These are phyloP conservation scores for Scheffersomyces quercinus DNA, from an alignment of 1,139 yeast species.

Conservation along the genomic window DNA sequence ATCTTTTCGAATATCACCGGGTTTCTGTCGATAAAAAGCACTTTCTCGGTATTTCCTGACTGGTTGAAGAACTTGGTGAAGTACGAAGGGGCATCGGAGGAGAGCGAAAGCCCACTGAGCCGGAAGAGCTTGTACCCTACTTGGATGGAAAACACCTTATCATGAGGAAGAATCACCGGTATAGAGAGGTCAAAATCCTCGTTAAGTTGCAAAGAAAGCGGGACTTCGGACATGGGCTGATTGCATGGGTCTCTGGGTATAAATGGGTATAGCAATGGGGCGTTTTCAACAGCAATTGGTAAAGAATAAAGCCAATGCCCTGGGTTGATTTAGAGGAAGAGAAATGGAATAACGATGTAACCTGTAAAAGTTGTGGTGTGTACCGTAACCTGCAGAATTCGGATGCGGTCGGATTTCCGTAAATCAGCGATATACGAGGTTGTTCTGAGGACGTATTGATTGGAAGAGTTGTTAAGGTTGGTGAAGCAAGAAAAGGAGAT, in stretches of 20 bases:
- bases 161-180: constrained; percentile 62
- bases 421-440: no score
- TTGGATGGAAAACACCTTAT: constrained; percentile 68
- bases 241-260: neutral
- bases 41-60: constrained; percentile 39
- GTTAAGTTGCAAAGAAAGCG: constrained; percentile 13
- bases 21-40: constrained; percentile 75
- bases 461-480: no score
- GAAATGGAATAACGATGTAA: no score
- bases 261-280: no score
- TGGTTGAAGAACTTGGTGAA: constrained; percentile 51
- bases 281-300: no score
- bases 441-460: no score
- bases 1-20: constrained; percentile 69
- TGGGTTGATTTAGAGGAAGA: no score
- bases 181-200: constrained; percentile 50
- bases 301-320: no score
- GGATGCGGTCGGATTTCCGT: no score
- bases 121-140: constrained; percentile 65
- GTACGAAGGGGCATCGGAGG: constrained; percentile 74
- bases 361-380: no score
- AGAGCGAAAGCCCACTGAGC: constrained; percentile 78
- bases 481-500: no score
- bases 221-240: constrained; percentile 12
- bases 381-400: no score